Percentiles rank a stretch among this genome's conserved stretches.
Conservation (phyloP, 352 stramenopile species). For the Globisporangium sylvaticum region DNA sequence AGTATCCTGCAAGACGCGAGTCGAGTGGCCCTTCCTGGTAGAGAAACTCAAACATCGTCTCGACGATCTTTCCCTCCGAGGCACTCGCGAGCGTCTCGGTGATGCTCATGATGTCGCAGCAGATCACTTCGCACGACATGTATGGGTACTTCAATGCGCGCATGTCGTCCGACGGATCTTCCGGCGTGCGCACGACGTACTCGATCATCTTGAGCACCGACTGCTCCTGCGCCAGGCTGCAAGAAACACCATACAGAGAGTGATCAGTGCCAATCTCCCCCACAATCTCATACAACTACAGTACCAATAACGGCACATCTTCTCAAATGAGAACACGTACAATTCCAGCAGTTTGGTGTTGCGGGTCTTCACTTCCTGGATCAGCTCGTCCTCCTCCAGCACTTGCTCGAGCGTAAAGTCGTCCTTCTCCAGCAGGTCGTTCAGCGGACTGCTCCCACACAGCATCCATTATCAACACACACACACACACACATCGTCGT, state of each 20-base stretch:
- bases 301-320: background rate
- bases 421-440: conserved; percentile 93
- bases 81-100: conserved; percentile 85
- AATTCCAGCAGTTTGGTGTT: conserved; percentile 95
- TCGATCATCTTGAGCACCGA: conserved; percentile 72
- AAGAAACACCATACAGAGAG: background rate
- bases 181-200: conserved; percentile 60
- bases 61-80: conserved; percentile 66
- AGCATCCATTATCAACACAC: background rate
- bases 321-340: conserved; percentile 33
- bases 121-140: conserved; percentile 97
- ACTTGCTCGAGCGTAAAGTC: conserved; percentile 93
- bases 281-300: background rate
- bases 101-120: conserved; percentile 94
- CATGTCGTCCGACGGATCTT: conserved; percentile 51
- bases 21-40: conserved; percentile 83
- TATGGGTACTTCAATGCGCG: conserved; percentile 92
- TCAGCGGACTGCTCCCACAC: conserved; percentile 69
- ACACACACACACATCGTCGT: background rate
- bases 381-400: conserved; percentile 94
- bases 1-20: conserved; percentile 93
- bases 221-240: conserved; percentile 64
- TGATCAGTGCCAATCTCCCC: background rate
- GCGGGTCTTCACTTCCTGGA: conserved; percentile 96
- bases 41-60: conserved; percentile 92